phyloP scores from a whole-genome alignment of 164 flowering plant genomes.

The Magnolia changhungtana region DNA sequence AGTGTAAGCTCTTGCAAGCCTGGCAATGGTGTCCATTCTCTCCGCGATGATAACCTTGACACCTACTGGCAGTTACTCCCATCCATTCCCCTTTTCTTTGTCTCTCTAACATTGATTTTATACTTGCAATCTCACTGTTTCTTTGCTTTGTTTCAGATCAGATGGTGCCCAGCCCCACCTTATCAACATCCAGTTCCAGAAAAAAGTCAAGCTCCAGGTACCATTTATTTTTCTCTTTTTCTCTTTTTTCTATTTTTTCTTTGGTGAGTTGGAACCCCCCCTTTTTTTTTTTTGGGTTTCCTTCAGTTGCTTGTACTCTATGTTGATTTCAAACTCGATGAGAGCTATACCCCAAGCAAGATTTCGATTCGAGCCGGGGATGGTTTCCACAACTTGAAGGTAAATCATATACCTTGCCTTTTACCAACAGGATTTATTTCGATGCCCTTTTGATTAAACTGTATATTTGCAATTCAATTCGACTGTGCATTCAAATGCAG shows the following conservation, averaged over 20 bases:
- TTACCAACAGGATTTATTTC: no score
- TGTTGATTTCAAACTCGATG: constrained; percentile 90
- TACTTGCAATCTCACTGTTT: no score
- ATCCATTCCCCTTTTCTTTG: no score
- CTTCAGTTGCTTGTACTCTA: constrained; percentile 39
- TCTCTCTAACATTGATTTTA: constrained; percentile 42
- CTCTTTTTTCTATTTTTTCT: not conserved
- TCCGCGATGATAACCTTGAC: constrained; percentile 83
- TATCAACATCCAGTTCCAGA: constrained; percentile 31
- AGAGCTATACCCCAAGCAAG: constrained; percentile 48
- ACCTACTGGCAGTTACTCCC: constrained; percentile 81
- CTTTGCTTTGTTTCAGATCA: no score
- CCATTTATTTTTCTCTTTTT: not conserved
- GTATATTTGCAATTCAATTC: no score
- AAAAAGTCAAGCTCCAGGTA: constrained; percentile 87
- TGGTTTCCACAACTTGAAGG: constrained; percentile 97
- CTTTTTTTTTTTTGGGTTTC: constrained; percentile 49
- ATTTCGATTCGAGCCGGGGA: constrained; percentile 74
- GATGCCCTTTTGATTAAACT: no score
- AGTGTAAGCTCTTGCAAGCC: constrained; percentile 97
- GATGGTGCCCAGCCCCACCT: no score
- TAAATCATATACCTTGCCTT: not conserved
- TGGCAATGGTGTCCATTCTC: constrained; percentile 81
- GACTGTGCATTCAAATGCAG: no score
- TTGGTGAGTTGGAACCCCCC: not conserved